phyloP scores from a whole-genome alignment of 2,329 filamentous ascomycete species.

The Pseudogymnoascus sp. region DNA sequence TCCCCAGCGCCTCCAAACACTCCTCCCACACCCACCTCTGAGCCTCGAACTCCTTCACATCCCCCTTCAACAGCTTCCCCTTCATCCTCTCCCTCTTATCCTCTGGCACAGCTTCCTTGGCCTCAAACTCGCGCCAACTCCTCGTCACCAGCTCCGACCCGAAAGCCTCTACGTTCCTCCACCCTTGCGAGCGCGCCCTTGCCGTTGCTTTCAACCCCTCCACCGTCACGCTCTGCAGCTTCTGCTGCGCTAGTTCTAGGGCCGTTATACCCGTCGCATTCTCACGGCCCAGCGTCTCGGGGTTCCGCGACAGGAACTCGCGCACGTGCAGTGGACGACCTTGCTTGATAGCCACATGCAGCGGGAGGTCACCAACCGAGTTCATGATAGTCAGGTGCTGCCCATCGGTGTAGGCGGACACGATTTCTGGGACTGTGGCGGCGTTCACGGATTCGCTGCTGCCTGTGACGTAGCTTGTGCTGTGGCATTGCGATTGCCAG shows the following conservation, averaged over 20 bases:
- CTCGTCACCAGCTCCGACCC: background rate
- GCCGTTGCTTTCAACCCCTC: background rate
- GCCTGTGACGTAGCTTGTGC: slow-evolving; percentile 6
- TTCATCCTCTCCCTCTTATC: background rate
- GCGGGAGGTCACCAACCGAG: slow-evolving; percentile 53
- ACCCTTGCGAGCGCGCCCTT: background rate
- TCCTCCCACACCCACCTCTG: slow-evolving; percentile 25
- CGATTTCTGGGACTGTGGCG: slow-evolving; percentile 36
- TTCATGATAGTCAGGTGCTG: slow-evolving; percentile 51
- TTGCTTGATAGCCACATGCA: slow-evolving; percentile 52
- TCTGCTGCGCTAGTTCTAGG: slow-evolving; percentile 46
- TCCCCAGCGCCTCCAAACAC: slow-evolving; percentile 27
- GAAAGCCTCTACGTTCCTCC: background rate
- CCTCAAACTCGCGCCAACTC: slow-evolving; percentile 9
- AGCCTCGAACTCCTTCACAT: background rate
- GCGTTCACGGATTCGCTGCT: slow-evolving; percentile 17
- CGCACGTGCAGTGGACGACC: background rate
- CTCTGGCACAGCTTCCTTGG: slow-evolving; percentile 6
- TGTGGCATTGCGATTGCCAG: slow-evolving; percentile 49
- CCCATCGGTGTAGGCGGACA: slow-evolving; percentile 49
- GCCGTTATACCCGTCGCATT: slow-evolving; percentile 71
- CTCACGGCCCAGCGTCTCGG: slow-evolving; percentile 43
- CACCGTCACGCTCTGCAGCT: background rate
- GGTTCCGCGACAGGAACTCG: background rate
- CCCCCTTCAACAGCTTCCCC: background rate